phyloP scores from a whole-genome alignment of 179 eudicot species.

The Beta lomatogona region DNA sequence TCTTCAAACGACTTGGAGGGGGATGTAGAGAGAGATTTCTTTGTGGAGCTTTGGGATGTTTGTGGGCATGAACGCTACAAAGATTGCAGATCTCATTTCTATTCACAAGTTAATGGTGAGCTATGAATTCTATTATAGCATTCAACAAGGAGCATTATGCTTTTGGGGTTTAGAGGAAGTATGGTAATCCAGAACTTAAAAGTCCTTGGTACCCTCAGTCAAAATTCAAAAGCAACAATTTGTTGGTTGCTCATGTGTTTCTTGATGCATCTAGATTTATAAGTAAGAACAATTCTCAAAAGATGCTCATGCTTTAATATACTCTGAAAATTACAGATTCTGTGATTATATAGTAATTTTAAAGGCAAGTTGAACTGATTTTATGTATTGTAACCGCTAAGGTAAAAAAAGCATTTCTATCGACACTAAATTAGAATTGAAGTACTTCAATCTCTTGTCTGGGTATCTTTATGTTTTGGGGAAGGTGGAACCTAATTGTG shows the following conservation, averaged over 20 bases:
- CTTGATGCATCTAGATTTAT: neutral
- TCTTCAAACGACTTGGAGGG: conserved; percentile 62
- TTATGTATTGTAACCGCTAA: neutral
- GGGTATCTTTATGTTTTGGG: neutral
- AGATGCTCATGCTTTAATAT: neutral
- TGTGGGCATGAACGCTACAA: conserved; percentile 83
- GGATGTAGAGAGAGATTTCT: conserved; percentile 69
- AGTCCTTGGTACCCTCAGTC: neutral
- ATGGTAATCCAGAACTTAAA: neutral
- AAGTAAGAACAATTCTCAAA: neutral
- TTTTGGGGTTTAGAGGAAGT: neutral
- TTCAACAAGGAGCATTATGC: neutral
- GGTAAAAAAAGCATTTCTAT: neutral
- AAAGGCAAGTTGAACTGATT: neutral
- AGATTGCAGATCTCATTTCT: conserved; percentile 79
- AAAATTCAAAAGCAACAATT: neutral
- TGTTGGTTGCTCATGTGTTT: neutral
- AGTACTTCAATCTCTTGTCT: neutral
- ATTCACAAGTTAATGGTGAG: conserved; percentile 80
- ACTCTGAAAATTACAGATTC: neutral
- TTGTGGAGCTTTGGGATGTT: conserved; percentile 82
- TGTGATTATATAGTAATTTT: neutral
- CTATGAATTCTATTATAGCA: conserved; percentile 1
- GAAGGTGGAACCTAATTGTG: neutral
- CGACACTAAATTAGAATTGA: neutral